Percentiles rank a stretch among this genome's conserved stretches.
Conservation (phyloP, 2,329 filamentous ascomycete species). For the Xylariales sp. region DNA sequence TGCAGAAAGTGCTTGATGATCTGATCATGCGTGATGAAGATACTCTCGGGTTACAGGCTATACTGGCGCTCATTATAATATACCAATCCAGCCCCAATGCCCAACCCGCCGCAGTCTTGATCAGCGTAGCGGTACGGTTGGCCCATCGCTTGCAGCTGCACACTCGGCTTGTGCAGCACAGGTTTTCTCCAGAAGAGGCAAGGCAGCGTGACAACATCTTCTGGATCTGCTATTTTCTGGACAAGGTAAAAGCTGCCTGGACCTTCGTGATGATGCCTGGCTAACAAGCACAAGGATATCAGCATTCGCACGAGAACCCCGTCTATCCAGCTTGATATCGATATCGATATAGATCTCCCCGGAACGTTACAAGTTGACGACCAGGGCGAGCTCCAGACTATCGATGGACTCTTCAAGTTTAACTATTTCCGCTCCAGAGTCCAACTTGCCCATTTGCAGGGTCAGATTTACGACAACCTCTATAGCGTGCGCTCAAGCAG, state of each 20-base stretch:
- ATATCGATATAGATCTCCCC: conserved; percentile 36
- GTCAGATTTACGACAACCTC: conserved; percentile 34
- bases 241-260: conserved; percentile 26
- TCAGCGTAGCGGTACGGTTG: conserved; percentile 32
- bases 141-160: conserved; percentile 32
- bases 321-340: conserved; percentile 32
- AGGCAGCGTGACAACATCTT: conserved; percentile 33
- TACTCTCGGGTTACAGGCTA: conserved; percentile 31
- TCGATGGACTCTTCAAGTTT: conserved; percentile 27
- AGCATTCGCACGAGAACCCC: conserved; percentile 31
- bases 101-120: conserved; percentile 30
- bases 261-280: neutral
- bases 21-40: conserved; percentile 32
- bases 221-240: conserved; percentile 35
- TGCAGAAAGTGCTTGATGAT: conserved; percentile 31
- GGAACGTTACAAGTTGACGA: conserved; percentile 21
- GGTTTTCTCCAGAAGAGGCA: conserved; percentile 22
- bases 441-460: conserved; percentile 35
- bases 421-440: conserved; percentile 34
- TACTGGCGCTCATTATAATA: conserved; percentile 32
- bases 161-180: conserved; percentile 16
- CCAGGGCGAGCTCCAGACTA: conserved; percentile 27
- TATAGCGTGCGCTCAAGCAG: conserved; percentile 25
- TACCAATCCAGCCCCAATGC: conserved; percentile 32
- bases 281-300: conserved; percentile 24